These are phyloP conservation scores for Penicillium antarcticum DNA, from an alignment of 495 filamentous ascomycete species.

Conservation along the genomic window DNA sequence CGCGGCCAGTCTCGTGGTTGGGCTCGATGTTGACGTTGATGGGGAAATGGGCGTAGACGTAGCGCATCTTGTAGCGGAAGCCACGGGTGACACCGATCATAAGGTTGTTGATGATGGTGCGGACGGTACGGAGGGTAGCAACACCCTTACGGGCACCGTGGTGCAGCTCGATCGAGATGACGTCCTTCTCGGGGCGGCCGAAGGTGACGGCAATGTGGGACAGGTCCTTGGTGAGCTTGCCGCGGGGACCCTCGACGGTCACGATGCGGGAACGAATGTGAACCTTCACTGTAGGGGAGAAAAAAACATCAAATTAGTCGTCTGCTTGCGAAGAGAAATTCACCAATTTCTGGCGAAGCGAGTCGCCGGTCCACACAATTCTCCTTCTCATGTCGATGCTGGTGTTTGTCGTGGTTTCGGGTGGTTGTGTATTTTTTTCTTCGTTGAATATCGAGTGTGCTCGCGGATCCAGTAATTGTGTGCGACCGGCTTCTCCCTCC, in stretches of 20 bases:
- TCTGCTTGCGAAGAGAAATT: not conserved
- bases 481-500: constrained; percentile 9
- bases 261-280: constrained; percentile 92
- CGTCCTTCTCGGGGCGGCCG: constrained; percentile 70
- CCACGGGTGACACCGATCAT: constrained; percentile 97
- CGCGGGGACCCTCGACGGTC: constrained; percentile 93
- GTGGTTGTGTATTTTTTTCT: not conserved
- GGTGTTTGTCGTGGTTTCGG: not conserved
- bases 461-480: not conserved
- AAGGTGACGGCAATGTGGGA: constrained; percentile 96
- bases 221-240: constrained; percentile 94
- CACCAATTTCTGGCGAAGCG: not conserved
- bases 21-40: constrained; percentile 99
- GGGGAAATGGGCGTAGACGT: constrained; percentile 99
- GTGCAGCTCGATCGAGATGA: constrained; percentile 95
- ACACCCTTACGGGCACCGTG: constrained; percentile 96
- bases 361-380: constrained; percentile 11
- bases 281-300: constrained; percentile 72
- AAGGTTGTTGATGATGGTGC: constrained; percentile 95
- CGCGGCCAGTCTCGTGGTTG: constrained; percentile 83
- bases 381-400: not conserved
- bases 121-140: constrained; percentile 96
- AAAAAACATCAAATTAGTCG: constrained; percentile 30
- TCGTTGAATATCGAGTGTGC: not conserved
- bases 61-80: constrained; percentile 99